Conservation (phyloP, 345 rosid genomes). For the sweet orange (Citrus sinensis) region DVS_A1.0 CM039164.1:18169501-18170000, state of each 20-base stretch:
- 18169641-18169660: conserved; percentile 10
- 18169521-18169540: conserved; percentile 23
- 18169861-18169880: conserved; percentile 52
- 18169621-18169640: conserved; percentile 31
- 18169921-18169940: background rate
- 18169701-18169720: conserved; percentile 35
- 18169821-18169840: conserved; percentile 17
- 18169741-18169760: conserved; percentile 35
- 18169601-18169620: conserved; percentile 27
- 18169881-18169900: conserved; percentile 45
- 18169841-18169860: conserved; percentile 28
- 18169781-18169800: conserved; percentile 19
- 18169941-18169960: background rate
- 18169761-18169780: conserved; percentile 22
- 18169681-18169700: background rate
- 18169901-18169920: conserved; percentile 54
- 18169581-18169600: conserved; percentile 27
- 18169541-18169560: conserved; percentile 24
- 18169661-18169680: background rate
- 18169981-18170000: background rate
- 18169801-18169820: conserved; percentile 37
- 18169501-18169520: conserved; percentile 9
- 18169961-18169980: background rate
- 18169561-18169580: conserved; percentile 15
- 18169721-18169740: conserved; percentile 24